phyloP scores from a whole-genome alignment of 2,329 filamentous ascomycete genomes.

The Nigrospora sphaerica region DNA sequence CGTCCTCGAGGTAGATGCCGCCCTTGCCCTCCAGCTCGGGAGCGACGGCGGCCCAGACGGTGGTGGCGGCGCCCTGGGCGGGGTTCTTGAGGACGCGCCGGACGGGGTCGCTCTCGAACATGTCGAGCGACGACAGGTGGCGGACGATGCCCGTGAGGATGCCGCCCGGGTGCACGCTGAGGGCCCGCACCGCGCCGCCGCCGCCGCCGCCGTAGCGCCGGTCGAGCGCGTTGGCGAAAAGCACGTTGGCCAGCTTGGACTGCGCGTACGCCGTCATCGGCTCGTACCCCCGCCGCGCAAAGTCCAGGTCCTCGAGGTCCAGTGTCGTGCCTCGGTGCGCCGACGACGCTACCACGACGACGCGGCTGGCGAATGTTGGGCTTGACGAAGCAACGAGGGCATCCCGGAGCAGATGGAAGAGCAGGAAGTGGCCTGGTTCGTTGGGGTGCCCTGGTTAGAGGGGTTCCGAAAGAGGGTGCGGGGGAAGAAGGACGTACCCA shows the following conservation, averaged over 20 bases:
- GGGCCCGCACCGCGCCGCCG: slow-evolving; percentile 36
- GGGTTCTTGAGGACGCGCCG: slow-evolving; percentile 18
- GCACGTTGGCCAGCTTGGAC: slow-evolving; percentile 34
- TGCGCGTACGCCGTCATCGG: slow-evolving; percentile 32
- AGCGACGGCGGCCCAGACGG: slow-evolving; percentile 30
- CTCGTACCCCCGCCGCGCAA: slow-evolving; percentile 13
- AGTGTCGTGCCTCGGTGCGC: not conserved
- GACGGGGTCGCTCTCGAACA: not conserved
- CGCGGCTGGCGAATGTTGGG: slow-evolving; percentile 1
- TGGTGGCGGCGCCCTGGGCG: slow-evolving; percentile 38
- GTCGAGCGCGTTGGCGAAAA: slow-evolving; percentile 32
- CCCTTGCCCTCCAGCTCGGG: slow-evolving; percentile 31
- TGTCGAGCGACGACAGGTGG: slow-evolving; percentile 10
- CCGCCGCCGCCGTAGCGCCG: slow-evolving; percentile 33
- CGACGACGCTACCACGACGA: slow-evolving; percentile 5
- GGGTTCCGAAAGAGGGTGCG: slow-evolving; percentile 3
- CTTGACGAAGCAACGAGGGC: slow-evolving; percentile 8
- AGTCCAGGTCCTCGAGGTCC: slow-evolving; percentile 9
- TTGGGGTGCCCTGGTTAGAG: slow-evolving; percentile 31
- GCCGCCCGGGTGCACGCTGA: slow-evolving; percentile 38
- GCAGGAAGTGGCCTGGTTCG: slow-evolving; percentile 28
- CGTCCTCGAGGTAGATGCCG: slow-evolving; percentile 20
- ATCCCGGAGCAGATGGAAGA: slow-evolving; percentile 2
- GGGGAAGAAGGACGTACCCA: not conserved
- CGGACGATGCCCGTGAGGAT: slow-evolving; percentile 23